Evolutionary conservation across 2,329 filamentous ascomycete genomes (phyloP).

Genomic region (Talaromyces sp.): DNA sequence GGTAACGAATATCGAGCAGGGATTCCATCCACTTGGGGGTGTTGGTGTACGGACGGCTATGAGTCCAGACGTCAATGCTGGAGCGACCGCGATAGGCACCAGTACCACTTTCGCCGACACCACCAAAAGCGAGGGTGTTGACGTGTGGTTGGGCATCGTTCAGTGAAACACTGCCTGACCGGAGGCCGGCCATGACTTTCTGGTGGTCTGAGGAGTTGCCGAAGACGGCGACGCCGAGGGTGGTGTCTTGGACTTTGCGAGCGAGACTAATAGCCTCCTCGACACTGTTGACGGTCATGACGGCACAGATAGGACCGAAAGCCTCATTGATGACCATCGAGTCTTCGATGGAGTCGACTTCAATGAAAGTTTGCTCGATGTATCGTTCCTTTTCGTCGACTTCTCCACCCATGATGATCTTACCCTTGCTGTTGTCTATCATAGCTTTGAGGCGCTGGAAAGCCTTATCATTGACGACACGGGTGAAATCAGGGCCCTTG

Average conservation of each 20-base stretch:
- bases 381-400: slow-evolving; percentile 74
- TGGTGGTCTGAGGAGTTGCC: slow-evolving; percentile 75
- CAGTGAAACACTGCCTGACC: slow-evolving; percentile 63
- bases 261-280: slow-evolving; percentile 81
- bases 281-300: slow-evolving; percentile 73
- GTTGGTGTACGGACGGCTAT: slow-evolving; percentile 56
- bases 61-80: slow-evolving; percentile 62
- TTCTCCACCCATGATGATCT: slow-evolving; percentile 83
- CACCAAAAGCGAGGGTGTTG: slow-evolving; percentile 73
- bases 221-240: slow-evolving; percentile 80
- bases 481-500: slow-evolving; percentile 71
- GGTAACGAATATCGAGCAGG: slow-evolving; percentile 57
- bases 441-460: slow-evolving; percentile 84
- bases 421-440: slow-evolving; percentile 79
- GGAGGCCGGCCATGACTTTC: slow-evolving; percentile 62
- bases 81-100: slow-evolving; percentile 75
- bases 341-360: slow-evolving; percentile 72
- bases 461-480: slow-evolving; percentile 75
- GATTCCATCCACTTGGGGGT: slow-evolving; percentile 61
- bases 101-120: slow-evolving; percentile 73
- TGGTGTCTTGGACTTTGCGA: slow-evolving; percentile 77
- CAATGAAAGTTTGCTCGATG: slow-evolving; percentile 91
- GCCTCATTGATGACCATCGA: slow-evolving; percentile 77
- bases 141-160: slow-evolving; percentile 67
- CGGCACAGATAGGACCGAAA: slow-evolving; percentile 87